Base-by-base conservation (phyloP, 352 stramenopile genomes). In the Globisporangium acanthophoron region DNA sequence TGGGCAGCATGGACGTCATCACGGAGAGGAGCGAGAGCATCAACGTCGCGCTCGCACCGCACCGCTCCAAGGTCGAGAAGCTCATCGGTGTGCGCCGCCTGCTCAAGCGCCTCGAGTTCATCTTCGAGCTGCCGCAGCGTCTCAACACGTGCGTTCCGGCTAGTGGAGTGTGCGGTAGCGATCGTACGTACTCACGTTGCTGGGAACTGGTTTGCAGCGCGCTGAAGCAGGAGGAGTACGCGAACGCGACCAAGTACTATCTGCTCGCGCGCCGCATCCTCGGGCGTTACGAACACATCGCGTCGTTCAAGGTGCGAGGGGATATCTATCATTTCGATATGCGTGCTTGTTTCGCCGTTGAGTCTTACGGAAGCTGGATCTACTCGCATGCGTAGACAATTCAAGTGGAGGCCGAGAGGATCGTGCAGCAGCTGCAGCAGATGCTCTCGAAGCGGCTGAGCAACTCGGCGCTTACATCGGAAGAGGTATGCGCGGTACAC, bases 21-120 rank as follows among this genome's bases (percentile, higher is more conserved):
- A 90, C 80, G 18, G 66, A 83, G 46, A 87, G 89, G 45, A 96
- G 80, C 57, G 78, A 89, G 62, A 86, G 74, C 37, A 88, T 98
- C 54, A 97, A 98, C 70, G 73, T 88, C 35, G 77, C 84, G 6
- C 69, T 98, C 20, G 88, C 86, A 15, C 73, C 77, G 20, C 84
- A 91, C 55, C 83, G 79, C 40, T 90, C 80, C 55, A 92, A 92
- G 59, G 94, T 99, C 41, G 96, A 98, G 40, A 98, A 99, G 69
- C 96, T 99, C 57, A 92, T 99, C 31, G 83, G 96, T 9, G 90
- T 99, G 37, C 90, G 96, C 20, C 85, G 97, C 20, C 76, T 99
- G 29, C 73, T 99, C 31, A 96, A 98, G 68, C 83, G 96, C 54
- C 87, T 99, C 27, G 96, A 99, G 71, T 98, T 98, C 47, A 88